phyloP scores from a whole-genome alignment of 2,329 filamentous ascomycete genomes.

The Gyromitra esculenta region DNA sequence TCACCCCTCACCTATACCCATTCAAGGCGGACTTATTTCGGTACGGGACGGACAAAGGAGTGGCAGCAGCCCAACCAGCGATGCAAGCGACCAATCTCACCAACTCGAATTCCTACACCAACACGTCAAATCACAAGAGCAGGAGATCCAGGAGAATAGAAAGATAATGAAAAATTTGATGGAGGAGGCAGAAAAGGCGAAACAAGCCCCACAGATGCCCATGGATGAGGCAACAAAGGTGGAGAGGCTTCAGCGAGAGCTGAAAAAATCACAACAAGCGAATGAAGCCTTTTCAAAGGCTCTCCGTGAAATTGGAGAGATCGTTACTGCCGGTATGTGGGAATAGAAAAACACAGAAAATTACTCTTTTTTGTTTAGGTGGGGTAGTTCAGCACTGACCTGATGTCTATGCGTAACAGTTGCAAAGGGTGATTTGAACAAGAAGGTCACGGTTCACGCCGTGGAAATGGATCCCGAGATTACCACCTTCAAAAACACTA shows the following conservation, averaged over 20 bases:
- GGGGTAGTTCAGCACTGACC: constrained; percentile 30
- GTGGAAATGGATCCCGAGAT: constrained; percentile 99
- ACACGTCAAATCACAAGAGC: constrained; percentile 58
- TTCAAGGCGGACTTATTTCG: constrained; percentile 48
- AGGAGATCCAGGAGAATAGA: constrained; percentile 60
- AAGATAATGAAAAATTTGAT: constrained; percentile 95
- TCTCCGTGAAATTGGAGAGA: constrained; percentile 93
- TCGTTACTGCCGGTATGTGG: constrained; percentile 76
- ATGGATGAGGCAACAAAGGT: constrained; percentile 91
- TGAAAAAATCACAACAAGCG: constrained; percentile 96
- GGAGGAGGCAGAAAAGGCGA: constrained; percentile 86
- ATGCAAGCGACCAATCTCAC: constrained; percentile 52
- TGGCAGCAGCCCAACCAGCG: constrained; percentile 52
- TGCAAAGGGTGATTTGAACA: constrained; percentile 92
- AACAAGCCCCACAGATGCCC: constrained; percentile 84
- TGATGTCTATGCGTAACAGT: constrained; percentile 64
- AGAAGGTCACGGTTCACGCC: constrained; percentile 94
- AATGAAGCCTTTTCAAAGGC: constrained; percentile 99
- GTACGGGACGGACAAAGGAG: constrained; percentile 49
- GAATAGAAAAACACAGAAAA: constrained; percentile 19
- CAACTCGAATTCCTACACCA: constrained; percentile 57
- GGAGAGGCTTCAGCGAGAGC: constrained; percentile 85
- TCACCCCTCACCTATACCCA: constrained; percentile 52
- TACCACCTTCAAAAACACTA: constrained; percentile 95
- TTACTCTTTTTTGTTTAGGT: constrained; percentile 4